Conservation (phyloP, 495 filamentous ascomycete genomes). For the Rusavskia elegans region DNA sequence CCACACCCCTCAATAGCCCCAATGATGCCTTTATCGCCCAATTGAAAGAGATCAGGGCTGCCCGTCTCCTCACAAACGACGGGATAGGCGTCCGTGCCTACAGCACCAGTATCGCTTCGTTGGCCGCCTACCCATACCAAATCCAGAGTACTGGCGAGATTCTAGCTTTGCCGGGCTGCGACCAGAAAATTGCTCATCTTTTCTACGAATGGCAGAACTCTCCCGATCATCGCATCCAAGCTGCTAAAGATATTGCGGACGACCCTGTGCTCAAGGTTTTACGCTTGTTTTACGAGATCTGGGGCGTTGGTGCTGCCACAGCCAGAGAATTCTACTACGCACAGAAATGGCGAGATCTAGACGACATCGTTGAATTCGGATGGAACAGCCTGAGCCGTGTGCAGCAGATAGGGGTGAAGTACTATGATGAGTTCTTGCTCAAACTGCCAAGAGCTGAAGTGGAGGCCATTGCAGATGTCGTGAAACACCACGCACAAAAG, state of each 20-base stretch:
- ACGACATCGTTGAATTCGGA: conserved; percentile 72
- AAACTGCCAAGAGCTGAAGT: conserved; percentile 61
- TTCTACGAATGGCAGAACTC: conserved; percentile 60
- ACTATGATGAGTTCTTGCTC: conserved; percentile 62
- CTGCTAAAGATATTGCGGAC: conserved; percentile 45
- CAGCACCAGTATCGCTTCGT: conserved; percentile 64
- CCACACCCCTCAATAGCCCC: conserved; percentile 49
- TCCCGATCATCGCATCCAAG: conserved; percentile 35
- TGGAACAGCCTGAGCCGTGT: conserved; percentile 61
- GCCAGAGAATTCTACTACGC: conserved; percentile 71
- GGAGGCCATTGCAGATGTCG: conserved; percentile 43
- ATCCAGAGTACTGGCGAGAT: conserved; percentile 44
- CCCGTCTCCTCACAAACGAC: conserved; percentile 54
- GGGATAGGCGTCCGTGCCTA: conserved; percentile 77
- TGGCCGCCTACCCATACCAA: conserved; percentile 67
- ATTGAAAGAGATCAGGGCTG: conserved; percentile 56
- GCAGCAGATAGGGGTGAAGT: conserved; percentile 94
- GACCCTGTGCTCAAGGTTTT: conserved; percentile 49
- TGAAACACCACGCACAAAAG: conserved; percentile 46
- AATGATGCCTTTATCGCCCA: conserved; percentile 65
- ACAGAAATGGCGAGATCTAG: conserved; percentile 58
- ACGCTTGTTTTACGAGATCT: conserved; percentile 61
- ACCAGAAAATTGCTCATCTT: conserved; percentile 60
- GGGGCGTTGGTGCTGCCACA: conserved; percentile 75
- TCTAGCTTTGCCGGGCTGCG: conserved; percentile 60